These are phyloP conservation scores for Rostrohypoxylon terebratum DNA, from an alignment of 495 filamentous ascomycete species.

Conservation along the genomic window DNA sequence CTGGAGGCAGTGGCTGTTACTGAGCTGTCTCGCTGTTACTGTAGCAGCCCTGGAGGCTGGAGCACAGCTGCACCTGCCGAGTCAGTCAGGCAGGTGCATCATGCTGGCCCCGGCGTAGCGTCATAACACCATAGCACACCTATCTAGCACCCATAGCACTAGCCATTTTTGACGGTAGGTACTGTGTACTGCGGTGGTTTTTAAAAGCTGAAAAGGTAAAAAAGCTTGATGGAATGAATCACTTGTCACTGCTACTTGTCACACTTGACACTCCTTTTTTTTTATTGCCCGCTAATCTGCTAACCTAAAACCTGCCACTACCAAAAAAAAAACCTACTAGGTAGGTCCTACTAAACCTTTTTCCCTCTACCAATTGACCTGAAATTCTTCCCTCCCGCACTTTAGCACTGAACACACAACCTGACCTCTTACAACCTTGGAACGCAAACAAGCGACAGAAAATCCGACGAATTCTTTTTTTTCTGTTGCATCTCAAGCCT, in stretches of 20 bases:
- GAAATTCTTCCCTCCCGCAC: constrained; percentile 28
- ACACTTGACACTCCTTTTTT: constrained; percentile 9
- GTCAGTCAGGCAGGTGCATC: constrained; percentile 39
- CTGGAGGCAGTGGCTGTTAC: neutral
- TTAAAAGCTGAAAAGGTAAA: neutral
- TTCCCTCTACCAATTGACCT: constrained; percentile 37
- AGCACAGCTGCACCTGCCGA: constrained; percentile 17
- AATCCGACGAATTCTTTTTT: constrained; percentile 4
- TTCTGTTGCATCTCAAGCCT: constrained; percentile 9
- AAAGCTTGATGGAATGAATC: constrained; percentile 2
- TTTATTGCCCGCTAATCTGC: constrained; percentile 33
- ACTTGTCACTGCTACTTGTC: neutral
- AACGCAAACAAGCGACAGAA: constrained; percentile 31
- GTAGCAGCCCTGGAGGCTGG: no score
- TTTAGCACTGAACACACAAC: neutral
- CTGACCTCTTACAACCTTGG: no score
- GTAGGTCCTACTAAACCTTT: neutral
- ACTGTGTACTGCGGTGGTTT: neutral
- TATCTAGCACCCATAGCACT: constrained; percentile 35
- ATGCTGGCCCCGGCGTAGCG: constrained; percentile 41
- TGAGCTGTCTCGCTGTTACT: constrained; percentile 31
- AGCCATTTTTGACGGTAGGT: constrained; percentile 33
- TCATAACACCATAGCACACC: constrained; percentile 43
- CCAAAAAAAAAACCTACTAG: neutral
- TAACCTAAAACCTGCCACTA: neutral